Percentiles rank a stretch among this genome's conserved stretches.
phyloP scores from a whole-genome alignment of 768 basidiomycete genomes.

The Mrakia blollopis region DNA sequence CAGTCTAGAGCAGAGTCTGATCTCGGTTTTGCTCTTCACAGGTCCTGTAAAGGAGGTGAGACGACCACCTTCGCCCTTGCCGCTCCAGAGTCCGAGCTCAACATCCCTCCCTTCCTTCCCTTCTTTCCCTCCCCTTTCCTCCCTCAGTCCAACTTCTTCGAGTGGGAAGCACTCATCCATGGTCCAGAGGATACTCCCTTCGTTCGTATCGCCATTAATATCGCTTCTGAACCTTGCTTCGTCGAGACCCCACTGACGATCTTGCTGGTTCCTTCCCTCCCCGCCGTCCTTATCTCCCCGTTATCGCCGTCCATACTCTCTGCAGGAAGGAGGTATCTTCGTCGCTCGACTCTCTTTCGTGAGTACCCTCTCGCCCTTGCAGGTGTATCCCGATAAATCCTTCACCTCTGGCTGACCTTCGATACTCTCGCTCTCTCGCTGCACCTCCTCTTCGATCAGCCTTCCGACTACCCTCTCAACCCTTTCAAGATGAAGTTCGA shows the following conservation, averaged over 20 bases:
- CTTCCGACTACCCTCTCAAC: constrained; percentile 88
- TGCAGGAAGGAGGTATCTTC: constrained; percentile 46
- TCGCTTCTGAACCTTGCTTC: too few species aligned
- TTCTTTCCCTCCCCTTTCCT: neutral
- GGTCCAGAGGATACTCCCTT: constrained; percentile 86
- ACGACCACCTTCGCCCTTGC: neutral
- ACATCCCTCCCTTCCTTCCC: neutral
- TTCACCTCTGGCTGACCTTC: constrained; percentile 15
- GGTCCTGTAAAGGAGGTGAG: constrained; percentile 25
- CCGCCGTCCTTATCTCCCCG: neutral
- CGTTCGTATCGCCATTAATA: too few species aligned
- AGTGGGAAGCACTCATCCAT: constrained; percentile 90
- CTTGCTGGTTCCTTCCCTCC: constrained; percentile 20
- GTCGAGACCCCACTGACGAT: too few species aligned
- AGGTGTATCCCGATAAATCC: too few species aligned
- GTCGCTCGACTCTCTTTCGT: constrained; percentile 88
- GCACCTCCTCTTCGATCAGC: constrained; percentile 49
- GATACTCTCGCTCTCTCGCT: constrained; percentile 20
- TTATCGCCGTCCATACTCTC: too few species aligned
- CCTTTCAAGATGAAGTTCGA: constrained; percentile 99
- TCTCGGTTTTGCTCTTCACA: neutral
- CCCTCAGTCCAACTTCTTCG: constrained; percentile 65
- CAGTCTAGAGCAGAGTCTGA: neutral
- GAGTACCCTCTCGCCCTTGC: too few species aligned
- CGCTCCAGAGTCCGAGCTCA: neutral